phyloP scores from a whole-genome alignment of 495 filamentous ascomycete genomes.

The Rhizodiscina lignyota region DNA sequence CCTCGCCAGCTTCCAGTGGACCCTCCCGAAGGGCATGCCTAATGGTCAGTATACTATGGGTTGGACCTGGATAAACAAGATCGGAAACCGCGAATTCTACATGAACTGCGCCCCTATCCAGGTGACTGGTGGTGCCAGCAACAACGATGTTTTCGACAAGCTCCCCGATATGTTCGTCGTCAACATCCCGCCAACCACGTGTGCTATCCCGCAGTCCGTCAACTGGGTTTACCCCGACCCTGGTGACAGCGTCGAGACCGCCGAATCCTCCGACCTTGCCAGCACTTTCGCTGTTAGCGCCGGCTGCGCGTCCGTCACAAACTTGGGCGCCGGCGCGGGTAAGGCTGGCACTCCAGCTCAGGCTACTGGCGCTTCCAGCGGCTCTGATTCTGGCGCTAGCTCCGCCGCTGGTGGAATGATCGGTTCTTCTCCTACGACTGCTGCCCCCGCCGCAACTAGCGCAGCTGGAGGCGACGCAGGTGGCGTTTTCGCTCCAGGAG shows the following conservation, averaged over 20 bases:
- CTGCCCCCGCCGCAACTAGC: constrained; percentile 1
- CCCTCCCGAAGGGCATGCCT: constrained; percentile 37
- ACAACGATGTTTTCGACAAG: constrained; percentile 14
- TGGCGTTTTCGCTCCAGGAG: constrained; percentile 5
- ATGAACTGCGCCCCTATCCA: constrained; percentile 40
- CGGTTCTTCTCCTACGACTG: background rate
- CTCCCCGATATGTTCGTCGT: constrained; percentile 42
- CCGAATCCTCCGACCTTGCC: constrained; percentile 5
- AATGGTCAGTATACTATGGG: constrained; percentile 34
- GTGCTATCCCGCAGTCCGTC: constrained; percentile 5
- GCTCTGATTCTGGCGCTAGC: constrained; percentile 1
- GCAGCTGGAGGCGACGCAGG: constrained; percentile 1
- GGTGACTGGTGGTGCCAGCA: constrained; percentile 26
- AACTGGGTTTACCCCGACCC: constrained; percentile 13
- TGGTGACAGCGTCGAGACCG: constrained; percentile 7
- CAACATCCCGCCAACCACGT: constrained; percentile 26
- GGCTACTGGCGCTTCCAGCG: background rate
- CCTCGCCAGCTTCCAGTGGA: constrained; percentile 42
- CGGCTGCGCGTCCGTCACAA: background rate
- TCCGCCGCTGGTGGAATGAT: constrained; percentile 1
- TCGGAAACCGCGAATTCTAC: constrained; percentile 44
- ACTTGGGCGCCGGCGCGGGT: background rate
- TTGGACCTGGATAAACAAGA: constrained; percentile 44
- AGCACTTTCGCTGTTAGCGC: background rate
- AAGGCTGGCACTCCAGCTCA: too few species aligned